These are phyloP conservation scores for Citrus mangshanensis DNA, from an alignment of 345 rosid genomes.

Conservation along the genomic window DNA sequence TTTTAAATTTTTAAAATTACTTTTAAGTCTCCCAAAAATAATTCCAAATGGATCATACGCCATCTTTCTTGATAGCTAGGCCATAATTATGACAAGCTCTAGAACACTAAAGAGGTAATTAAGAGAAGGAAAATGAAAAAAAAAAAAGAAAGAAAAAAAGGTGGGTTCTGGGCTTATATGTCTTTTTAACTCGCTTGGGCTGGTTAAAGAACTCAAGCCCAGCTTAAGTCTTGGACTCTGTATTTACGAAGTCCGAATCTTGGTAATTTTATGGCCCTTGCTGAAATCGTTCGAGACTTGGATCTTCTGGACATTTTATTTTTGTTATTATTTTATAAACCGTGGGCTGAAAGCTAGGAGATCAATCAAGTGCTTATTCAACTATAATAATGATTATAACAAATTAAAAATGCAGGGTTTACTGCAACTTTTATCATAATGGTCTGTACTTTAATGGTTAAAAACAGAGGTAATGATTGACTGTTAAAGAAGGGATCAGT, in stretches of 20 bases:
- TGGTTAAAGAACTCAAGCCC: neutral
- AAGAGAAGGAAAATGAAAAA: no score
- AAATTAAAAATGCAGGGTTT: neutral
- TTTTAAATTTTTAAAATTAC: no score
- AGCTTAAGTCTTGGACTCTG: neutral
- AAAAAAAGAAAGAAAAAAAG: no score
- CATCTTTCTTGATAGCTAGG: no score
- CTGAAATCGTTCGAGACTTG: neutral
- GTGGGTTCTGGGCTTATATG: no score
- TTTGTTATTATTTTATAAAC: no score
- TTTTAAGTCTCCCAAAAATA: no score
- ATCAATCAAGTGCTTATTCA: neutral
- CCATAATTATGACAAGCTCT: no score
- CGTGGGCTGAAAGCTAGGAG: neutral
- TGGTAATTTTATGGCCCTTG: neutral
- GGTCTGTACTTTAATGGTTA: neutral
- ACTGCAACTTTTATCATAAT: neutral
- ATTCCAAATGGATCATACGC: no score
- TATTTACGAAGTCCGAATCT: neutral
- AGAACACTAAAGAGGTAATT: no score
- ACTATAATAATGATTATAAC: neutral
- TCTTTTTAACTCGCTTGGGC: no score
- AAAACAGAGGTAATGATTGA: neutral
- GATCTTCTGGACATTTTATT: neutral
- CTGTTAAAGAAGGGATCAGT: neutral